Evolutionary conservation across 2,329 filamentous ascomycete genomes (phyloP).

Genomic region (Achaetomium macrosporum): DNA sequence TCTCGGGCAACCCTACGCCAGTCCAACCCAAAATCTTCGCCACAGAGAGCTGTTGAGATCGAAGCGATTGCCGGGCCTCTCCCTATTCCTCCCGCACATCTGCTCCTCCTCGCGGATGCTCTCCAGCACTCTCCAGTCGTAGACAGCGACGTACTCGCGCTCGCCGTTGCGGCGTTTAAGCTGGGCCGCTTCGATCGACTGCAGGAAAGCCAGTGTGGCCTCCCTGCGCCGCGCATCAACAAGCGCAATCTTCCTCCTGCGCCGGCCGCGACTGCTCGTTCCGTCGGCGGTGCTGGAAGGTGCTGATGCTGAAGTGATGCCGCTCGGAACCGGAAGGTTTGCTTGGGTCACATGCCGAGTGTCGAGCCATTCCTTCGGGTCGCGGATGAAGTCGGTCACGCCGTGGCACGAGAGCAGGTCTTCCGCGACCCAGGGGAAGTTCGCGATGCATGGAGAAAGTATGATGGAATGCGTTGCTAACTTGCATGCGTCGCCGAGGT

Average conservation of each 20-base stretch:
- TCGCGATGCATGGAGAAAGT: constrained; percentile 37
- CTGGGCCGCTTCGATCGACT: constrained; percentile 21
- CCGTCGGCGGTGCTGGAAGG: background rate
- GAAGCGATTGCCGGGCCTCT: constrained; percentile 4
- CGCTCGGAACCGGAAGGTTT: background rate
- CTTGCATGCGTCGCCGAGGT: constrained; percentile 33
- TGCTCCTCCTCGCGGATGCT: constrained; percentile 23
- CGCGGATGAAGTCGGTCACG: constrained; percentile 30
- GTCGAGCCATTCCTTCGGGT: constrained; percentile 33
- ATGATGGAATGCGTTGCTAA: constrained; percentile 36
- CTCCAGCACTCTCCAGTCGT: constrained; percentile 37
- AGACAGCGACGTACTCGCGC: constrained; percentile 30
- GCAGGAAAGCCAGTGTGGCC: constrained; percentile 29
- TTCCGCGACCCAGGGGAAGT: constrained; percentile 32
- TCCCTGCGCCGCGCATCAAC: constrained; percentile 30
- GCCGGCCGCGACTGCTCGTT: background rate
- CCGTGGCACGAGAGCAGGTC: constrained; percentile 40
- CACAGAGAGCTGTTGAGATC: constrained; percentile 19
- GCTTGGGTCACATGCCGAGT: background rate
- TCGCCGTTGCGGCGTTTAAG: constrained; percentile 24
- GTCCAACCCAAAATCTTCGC: constrained; percentile 25
- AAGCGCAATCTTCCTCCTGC: constrained; percentile 27
- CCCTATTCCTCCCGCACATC: background rate
- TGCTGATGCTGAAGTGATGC: constrained; percentile 5
- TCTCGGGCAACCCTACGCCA: constrained; percentile 15